Conservation (phyloP, 345 rosid species). For the Camelina laxa region DNA sequence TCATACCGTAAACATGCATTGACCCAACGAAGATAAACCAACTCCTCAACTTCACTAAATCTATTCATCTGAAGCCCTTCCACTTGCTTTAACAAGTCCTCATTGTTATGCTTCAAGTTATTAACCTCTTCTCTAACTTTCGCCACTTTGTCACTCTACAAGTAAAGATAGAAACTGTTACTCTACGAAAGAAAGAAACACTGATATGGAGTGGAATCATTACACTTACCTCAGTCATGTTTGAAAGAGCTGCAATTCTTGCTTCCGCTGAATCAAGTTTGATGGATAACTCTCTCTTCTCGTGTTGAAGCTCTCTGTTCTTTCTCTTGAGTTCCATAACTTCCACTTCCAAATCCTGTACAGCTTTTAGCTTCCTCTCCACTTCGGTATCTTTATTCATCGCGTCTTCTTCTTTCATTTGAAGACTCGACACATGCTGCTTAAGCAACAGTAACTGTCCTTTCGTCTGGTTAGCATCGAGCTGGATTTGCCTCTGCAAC, state of each 20-base stretch:
- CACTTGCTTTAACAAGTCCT: conserved; percentile 90
- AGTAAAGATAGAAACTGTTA: not conserved
- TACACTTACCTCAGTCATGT: conserved; percentile 82
- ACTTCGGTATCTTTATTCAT: conserved; percentile 70
- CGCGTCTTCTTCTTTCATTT: conserved; percentile 80
- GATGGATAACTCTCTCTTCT: conserved; percentile 82
- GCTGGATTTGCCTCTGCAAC: conserved; percentile 91
- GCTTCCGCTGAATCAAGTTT: conserved; percentile 87
- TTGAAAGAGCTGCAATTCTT: conserved; percentile 70
- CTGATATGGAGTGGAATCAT: conserved; percentile 2
- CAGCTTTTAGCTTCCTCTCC: conserved; percentile 73
- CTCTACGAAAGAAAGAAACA: not conserved
- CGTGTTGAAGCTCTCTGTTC: conserved; percentile 92
- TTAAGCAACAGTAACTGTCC: conserved; percentile 90
- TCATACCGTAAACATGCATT: conserved; percentile 96
- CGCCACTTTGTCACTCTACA: conserved; percentile 78
- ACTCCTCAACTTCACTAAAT: conserved; percentile 97
- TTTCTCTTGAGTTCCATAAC: conserved; percentile 91
- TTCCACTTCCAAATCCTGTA: conserved; percentile 76
- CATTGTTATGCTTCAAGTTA: conserved; percentile 76
- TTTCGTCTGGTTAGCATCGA: conserved; percentile 90
- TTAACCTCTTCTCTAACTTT: conserved; percentile 79
- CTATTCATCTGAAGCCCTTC: conserved; percentile 98
- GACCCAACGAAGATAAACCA: conserved; percentile 98
- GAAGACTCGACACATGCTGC: conserved; percentile 87